These are phyloP conservation scores for Beauveria asiatica DNA, from an alignment of 2,329 filamentous ascomycete species.

Conservation along the genomic window DNA sequence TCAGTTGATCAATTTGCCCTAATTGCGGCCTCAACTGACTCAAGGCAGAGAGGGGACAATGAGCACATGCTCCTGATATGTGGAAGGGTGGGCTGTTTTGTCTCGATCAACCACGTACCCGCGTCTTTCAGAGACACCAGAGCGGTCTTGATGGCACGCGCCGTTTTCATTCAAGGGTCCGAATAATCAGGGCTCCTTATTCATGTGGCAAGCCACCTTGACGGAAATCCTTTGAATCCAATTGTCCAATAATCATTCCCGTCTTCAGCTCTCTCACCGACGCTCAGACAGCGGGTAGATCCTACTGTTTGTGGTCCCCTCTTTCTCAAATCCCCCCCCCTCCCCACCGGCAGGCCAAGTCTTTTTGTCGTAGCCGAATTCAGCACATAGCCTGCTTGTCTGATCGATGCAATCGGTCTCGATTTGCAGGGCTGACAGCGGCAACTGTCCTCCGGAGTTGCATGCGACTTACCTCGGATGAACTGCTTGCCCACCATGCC, in stretches of 20 bases:
- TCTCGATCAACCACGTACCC: not conserved
- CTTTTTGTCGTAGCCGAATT: not conserved
- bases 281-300: not conserved
- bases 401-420: not conserved
- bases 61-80: not conserved
- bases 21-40: not conserved
- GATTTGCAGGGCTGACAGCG: not conserved
- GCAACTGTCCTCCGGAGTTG: not conserved
- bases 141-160: not conserved
- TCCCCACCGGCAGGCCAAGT: not conserved
- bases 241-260: not conserved
- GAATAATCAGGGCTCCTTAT: not conserved
- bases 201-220: not conserved
- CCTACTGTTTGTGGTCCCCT: not conserved
- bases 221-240: not conserved
- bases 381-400: not conserved
- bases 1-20: not conserved
- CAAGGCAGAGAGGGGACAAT: not conserved
- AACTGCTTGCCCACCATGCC: not conserved
- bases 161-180: not conserved
- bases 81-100: not conserved
- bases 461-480: conserved; percentile 2
- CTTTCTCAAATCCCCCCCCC: not conserved
- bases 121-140: not conserved
- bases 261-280: not conserved